These are phyloP conservation scores for Myxozyma geophila DNA, from an alignment of 805 yeast genomes.

Conservation along the genomic window DNA sequence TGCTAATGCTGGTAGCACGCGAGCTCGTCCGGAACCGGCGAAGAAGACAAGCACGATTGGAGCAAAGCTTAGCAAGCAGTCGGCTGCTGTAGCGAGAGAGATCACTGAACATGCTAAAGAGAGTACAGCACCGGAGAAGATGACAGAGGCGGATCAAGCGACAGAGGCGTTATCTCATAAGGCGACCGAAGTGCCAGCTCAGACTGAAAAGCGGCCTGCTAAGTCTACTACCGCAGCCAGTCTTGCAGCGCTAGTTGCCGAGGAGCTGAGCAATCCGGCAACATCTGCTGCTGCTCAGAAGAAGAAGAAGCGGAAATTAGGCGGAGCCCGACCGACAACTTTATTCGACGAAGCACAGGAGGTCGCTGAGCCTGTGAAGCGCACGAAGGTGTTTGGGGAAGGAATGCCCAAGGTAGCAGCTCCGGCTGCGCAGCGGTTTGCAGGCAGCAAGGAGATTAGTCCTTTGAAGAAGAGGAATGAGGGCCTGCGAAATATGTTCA, in stretches of 20 bases:
- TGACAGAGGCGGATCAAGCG: too few relatives aligned
- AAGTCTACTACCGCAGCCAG: conserved; percentile 12
- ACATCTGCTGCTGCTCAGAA: conserved; percentile 10
- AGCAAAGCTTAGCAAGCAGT: neutral
- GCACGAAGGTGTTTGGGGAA: neutral
- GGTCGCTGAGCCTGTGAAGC: conserved; percentile 8
- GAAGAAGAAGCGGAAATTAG: conserved; percentile 31
- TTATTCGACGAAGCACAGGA: conserved; percentile 23
- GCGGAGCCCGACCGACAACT: conserved; percentile 13
- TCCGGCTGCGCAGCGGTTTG: conserved; percentile 24
- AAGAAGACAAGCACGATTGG: neutral
- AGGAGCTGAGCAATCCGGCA: conserved; percentile 16
- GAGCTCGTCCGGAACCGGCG: neutral
- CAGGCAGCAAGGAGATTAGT: conserved; percentile 26
- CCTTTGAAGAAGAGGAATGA: conserved; percentile 34
- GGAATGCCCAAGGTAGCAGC: conserved; percentile 19
- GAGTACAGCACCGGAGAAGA: neutral
- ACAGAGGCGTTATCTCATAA: neutral
- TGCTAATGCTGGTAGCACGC: conserved; percentile 5
- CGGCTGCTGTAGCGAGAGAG: neutral
- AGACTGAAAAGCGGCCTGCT: neutral
- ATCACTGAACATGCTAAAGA: neutral
- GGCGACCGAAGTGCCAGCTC: neutral
- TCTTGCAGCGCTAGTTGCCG: conserved; percentile 26
- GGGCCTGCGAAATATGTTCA: conserved; percentile 28